phyloP scores from a whole-genome alignment of 352 stramenopile species.

The Thalassiosira hispida region DNA sequence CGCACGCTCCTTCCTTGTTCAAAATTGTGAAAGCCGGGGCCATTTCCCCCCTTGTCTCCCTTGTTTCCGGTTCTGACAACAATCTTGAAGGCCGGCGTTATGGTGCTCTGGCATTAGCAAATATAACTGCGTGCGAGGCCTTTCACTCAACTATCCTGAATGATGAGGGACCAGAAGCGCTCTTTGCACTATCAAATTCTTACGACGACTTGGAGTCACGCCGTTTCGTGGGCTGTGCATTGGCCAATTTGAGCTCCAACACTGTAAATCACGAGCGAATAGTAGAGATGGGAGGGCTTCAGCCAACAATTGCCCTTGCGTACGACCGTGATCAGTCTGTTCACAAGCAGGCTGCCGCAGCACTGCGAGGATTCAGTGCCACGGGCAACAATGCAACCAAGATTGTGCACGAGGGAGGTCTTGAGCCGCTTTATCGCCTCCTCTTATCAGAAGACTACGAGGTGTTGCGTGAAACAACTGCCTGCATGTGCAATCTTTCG shows the following conservation, averaged over 20 bases:
- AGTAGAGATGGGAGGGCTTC: conserved; percentile 93
- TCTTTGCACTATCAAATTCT: conserved; percentile 93
- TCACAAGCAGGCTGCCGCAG: conserved; percentile 93
- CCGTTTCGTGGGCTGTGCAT: conserved; percentile 94
- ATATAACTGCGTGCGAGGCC: conserved; percentile 92
- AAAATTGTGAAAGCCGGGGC: conserved; percentile 94
- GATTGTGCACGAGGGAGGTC: conserved; percentile 94
- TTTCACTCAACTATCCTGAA: conserved; percentile 94
- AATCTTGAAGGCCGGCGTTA: conserved; percentile 93
- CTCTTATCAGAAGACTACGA: conserved; percentile 91
- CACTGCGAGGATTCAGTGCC: conserved; percentile 91
- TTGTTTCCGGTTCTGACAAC: conserved; percentile 85
- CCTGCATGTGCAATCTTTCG: conserved; percentile 94
- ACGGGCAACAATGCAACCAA: conserved; percentile 93
- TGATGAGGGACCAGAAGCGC: conserved; percentile 89
- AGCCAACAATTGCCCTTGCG: conserved; percentile 93
- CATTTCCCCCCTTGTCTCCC: conserved; percentile 73
- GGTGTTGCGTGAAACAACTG: conserved; percentile 93
- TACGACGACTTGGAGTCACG: conserved; percentile 90
- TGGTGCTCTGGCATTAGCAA: conserved; percentile 92
- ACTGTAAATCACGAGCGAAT: conserved; percentile 91
- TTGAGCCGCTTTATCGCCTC: conserved; percentile 92
- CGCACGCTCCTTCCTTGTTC: conserved; percentile 91
- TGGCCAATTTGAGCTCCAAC: conserved; percentile 95
- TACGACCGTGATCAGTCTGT: conserved; percentile 92